Conservation (phyloP, 768 basidiomycete genomes). For the Boletellus emodensis region DNA sequence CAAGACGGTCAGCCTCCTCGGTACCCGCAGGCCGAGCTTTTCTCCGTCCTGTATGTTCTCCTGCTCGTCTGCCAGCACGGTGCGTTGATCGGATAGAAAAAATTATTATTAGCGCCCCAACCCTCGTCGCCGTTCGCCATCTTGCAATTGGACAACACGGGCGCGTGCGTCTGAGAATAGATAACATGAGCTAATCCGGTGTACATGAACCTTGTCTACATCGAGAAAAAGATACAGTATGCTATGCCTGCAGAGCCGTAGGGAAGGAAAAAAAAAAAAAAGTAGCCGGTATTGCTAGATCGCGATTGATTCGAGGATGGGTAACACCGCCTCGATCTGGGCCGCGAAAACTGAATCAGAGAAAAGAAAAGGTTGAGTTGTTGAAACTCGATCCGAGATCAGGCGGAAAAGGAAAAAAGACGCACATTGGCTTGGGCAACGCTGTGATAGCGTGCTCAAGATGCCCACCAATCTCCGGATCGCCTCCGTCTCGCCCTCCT, state of each 20-base stretch:
- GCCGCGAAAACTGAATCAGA: conserved; percentile 16
- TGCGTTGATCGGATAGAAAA: conserved; percentile 1
- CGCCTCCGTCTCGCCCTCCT: conserved; percentile 12
- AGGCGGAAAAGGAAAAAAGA: not conserved
- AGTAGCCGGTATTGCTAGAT: not conserved
- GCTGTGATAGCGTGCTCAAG: conserved; percentile 16
- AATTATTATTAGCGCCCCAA: conserved; percentile 18
- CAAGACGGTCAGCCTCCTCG: conserved; percentile 11
- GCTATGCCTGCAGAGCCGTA: not conserved
- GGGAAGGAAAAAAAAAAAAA: not conserved
- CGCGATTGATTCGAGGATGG: conserved; percentile 21
- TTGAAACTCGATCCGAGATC: not conserved
- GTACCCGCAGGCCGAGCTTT: conserved; percentile 15
- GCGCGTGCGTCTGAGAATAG: conserved; percentile 9
- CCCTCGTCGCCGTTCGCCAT: conserved; percentile 25
- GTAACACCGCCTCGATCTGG: conserved; percentile 24
- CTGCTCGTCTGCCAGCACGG: no score
- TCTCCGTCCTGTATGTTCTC: conserved; percentile 23
- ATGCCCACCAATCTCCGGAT: conserved; percentile 15
- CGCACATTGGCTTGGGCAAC: conserved; percentile 20
- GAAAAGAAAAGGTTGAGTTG: not conserved
- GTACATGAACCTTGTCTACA: not conserved
- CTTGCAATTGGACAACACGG: conserved; percentile 15
- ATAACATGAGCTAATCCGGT: not conserved
- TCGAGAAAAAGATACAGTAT: not conserved